phyloP scores from a whole-genome alignment of 2,329 filamentous ascomycete genomes.

The Didymella segeticola region DNA sequence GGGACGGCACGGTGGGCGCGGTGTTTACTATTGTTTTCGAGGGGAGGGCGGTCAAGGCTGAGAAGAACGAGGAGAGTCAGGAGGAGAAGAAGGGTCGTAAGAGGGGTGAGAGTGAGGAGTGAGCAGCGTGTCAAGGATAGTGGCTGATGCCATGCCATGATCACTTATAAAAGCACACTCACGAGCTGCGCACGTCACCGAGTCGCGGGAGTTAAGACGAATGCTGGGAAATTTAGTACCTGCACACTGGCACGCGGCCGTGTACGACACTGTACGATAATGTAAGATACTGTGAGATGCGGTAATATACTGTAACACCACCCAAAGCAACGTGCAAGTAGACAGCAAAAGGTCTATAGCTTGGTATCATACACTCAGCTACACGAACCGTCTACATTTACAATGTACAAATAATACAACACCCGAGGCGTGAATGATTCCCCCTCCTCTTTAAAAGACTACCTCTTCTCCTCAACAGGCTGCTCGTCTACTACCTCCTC shows the following conservation, averaged over 20 bases:
- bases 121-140: not conserved
- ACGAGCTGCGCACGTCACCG: not conserved
- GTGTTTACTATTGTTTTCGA: constrained; percentile 44
- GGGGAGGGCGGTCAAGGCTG: constrained; percentile 28
- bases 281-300: no score
- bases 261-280: constrained; percentile 1
- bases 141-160: not conserved
- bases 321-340: not conserved
- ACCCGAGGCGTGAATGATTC: not conserved
- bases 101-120: not conserved
- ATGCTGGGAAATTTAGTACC: not conserved
- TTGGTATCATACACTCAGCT: constrained; percentile 20
- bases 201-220: not conserved
- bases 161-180: not conserved
- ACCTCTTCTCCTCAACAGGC: constrained; percentile 16
- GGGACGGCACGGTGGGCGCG: constrained; percentile 38
- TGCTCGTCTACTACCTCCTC: constrained; percentile 6
- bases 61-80: constrained; percentile 15
- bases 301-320: not conserved
- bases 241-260: not conserved
- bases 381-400: constrained; percentile 24
- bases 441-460: not conserved
- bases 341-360: constrained; percentile 4
- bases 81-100: not conserved
- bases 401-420: constrained; percentile 24